These are phyloP conservation scores for Aspergillus awamori DNA, from an alignment of 2,329 filamentous ascomycete species.

Conservation along the genomic window DNA sequence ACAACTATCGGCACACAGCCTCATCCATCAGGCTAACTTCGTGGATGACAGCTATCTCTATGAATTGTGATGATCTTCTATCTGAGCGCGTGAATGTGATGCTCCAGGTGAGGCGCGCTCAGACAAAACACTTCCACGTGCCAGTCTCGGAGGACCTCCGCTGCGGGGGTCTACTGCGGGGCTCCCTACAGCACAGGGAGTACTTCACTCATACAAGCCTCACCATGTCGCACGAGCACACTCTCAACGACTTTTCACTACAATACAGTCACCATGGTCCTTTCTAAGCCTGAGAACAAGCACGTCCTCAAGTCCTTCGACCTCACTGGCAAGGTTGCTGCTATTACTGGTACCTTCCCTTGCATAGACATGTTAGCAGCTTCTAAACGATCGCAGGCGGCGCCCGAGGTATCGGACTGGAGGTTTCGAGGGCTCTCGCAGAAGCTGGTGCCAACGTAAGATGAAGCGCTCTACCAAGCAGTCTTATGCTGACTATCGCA, in stretches of 20 bases:
- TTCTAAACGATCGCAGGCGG: constrained; percentile 24
- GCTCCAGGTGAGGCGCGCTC: not conserved
- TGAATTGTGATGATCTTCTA: not conserved
- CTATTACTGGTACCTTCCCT: constrained; percentile 26
- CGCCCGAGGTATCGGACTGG: constrained; percentile 42
- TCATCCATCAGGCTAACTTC: constrained; percentile 2
- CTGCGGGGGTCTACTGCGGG: not conserved
- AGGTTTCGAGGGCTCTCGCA: constrained; percentile 45
- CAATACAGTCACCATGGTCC: constrained; percentile 25
- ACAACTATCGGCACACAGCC: not conserved
- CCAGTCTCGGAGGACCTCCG: not conserved
- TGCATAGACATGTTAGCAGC: not conserved
- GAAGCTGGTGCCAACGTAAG: constrained; percentile 44
- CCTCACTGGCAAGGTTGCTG: constrained; percentile 33
- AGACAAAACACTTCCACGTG: not conserved
- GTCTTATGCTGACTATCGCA: constrained; percentile 10
- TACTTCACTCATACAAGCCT: not conserved
- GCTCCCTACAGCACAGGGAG: not conserved
- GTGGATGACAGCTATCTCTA: constrained; percentile 6
- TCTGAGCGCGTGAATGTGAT: not conserved
- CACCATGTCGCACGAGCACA: not conserved
- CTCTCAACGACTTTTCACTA: not conserved
- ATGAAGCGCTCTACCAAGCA: not conserved
- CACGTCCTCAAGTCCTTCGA: constrained; percentile 33
- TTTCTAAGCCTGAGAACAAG: constrained; percentile 27